Conservation (phyloP, 805 yeast species). For the Candida khao-thaluensis region DNA sequence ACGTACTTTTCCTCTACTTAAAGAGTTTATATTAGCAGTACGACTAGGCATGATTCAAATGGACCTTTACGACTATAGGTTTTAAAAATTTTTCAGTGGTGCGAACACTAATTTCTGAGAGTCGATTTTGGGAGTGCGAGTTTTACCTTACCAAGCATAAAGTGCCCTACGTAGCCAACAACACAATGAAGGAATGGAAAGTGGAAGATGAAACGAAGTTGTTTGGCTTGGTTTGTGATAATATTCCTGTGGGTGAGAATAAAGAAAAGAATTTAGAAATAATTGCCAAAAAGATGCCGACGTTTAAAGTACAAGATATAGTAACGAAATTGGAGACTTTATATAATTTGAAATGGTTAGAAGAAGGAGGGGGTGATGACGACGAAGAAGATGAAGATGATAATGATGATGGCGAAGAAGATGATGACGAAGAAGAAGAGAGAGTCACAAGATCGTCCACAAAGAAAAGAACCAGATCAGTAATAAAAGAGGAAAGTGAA, state of each 20-base stretch:
- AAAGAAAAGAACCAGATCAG: conserved; percentile 4
- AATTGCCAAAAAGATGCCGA: conserved; percentile 38
- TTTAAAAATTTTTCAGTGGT: conserved; percentile 12
- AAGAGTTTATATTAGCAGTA: conserved; percentile 54
- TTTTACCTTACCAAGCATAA: no score
- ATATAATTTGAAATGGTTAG: conserved; percentile 55
- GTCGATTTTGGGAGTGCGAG: no score
- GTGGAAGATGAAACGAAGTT: conserved; percentile 61
- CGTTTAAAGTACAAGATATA: conserved; percentile 42
- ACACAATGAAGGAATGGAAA: conserved; percentile 44
- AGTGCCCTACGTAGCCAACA: not conserved
- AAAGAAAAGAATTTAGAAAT: conserved; percentile 43
- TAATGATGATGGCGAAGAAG: conserved; percentile 9
- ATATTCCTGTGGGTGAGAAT: conserved; percentile 64
- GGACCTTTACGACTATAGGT: not conserved
- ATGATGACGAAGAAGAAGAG: conserved; percentile 15
- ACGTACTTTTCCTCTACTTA: conserved; percentile 72
- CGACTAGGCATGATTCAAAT: conserved; percentile 56
- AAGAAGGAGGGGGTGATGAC: conserved; percentile 46
- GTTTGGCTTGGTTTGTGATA: conserved; percentile 59
- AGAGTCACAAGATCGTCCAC: conserved; percentile 6
- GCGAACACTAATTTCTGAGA: not conserved
- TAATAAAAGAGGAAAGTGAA: conserved; percentile 1
- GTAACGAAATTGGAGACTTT: conserved; percentile 54
- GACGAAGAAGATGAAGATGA: conserved; percentile 11